Evolutionary conservation across 2,329 filamentous ascomycete genomes (phyloP), one percentile per base, ranked within the genome.

Genomic region (Xylariaceae sp.): DNA sequence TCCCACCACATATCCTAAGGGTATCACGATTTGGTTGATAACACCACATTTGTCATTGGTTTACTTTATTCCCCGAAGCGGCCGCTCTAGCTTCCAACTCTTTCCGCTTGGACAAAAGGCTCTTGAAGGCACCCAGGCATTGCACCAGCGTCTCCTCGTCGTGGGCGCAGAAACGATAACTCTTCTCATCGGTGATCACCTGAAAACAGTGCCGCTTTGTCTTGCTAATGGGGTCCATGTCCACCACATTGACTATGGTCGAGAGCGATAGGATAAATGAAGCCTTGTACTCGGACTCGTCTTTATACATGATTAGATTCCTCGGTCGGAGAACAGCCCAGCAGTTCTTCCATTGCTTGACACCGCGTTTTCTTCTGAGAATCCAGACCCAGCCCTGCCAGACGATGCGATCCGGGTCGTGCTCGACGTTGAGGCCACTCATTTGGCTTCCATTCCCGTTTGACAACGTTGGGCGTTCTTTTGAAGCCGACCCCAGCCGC

Each of bases 341-440:
- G 56, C 92, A 82, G 66, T 91, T 89, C 79, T 96, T 97, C 95
- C 95, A 99, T 68, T 96, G 90, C 45, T 89, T 87, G 52, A 99
- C 80, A 7, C 92, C 91, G 20, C 88, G 82, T 67, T 91, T 93
- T 59, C 88, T 90, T 66, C 90, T 91, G 54, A 97, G 83, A 59
- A 91, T 86, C 73, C 90, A 89, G 29, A 98, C 84, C 81, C 91
- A 93, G 49, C 93, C 93, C 70, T 98, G 92, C 83, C 90, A 96
- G 44, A 98, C 84, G n/a, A 98, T 89, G 21, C 93, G 88, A 71
- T 96, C 93, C 0, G 89, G 87, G 61, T 95, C 91, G 52, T 81
- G 78, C 52, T 88, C 81, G 41, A 79, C 64, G 56, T 77, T 76
- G 62, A 78, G 72, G 50, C 80, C 84, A 65, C 87, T 89, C 49